phyloP scores from a whole-genome alignment of 2,329 filamentous ascomycete species.

The Corniculantispora saksenae region DNA sequence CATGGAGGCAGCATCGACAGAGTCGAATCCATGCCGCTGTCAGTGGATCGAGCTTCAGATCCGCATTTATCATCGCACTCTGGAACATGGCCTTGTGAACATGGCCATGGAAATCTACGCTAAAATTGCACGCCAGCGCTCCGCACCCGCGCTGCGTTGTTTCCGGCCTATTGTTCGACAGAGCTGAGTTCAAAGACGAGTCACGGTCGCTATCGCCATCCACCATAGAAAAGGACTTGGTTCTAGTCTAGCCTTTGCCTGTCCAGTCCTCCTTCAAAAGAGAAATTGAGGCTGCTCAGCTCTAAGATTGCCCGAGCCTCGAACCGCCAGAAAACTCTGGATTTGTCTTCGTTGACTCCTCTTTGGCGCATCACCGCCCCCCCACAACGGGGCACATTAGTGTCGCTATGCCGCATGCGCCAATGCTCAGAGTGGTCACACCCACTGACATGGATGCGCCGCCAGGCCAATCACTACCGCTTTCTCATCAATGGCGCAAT shows the following conservation, averaged over 20 bases:
- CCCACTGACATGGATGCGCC: background rate
- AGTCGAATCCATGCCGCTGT: background rate
- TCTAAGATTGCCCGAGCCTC: constrained; percentile 2
- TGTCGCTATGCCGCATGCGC: constrained; percentile 14
- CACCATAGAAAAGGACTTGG: background rate
- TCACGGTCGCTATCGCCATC: background rate
- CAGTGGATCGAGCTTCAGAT: background rate
- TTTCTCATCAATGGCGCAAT: constrained; percentile 16
- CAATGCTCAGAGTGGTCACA: background rate
- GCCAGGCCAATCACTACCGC: constrained; percentile 11
- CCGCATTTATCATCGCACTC: background rate
- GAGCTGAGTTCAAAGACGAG: no score
- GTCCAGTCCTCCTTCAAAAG: background rate
- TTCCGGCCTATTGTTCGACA: background rate
- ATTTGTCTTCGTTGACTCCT: background rate
- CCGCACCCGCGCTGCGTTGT: background rate
- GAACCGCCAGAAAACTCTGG: background rate
- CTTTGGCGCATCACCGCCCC: constrained; percentile 1
- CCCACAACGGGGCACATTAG: constrained; percentile 9
- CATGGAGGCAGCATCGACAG: background rate
- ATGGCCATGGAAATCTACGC: background rate
- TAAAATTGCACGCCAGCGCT: background rate
- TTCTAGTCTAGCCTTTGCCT: background rate
- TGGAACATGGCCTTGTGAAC: constrained; percentile 1
- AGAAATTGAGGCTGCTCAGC: background rate